Conservation (phyloP, 1,139 yeast genomes). For the Candida sanyaensis region DNA sequence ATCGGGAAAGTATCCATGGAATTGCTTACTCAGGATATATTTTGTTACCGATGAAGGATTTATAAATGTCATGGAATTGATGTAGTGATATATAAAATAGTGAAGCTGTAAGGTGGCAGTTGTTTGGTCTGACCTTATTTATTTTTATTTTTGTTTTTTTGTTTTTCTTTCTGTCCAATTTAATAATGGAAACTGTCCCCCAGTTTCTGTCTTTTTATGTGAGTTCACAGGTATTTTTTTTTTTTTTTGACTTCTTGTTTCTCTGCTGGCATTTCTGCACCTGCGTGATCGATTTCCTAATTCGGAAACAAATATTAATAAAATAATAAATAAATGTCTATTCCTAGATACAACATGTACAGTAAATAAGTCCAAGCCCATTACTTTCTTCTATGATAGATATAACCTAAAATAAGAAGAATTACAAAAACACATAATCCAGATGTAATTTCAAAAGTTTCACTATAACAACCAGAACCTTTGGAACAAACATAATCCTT, state of each 20-base stretch:
- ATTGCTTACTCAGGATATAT: slow-evolving; percentile 10
- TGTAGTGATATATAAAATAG: too few species aligned
- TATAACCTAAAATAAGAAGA: slow-evolving; percentile 24
- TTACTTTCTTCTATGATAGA: slow-evolving; percentile 15
- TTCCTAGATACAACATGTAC: not conserved
- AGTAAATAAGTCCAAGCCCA: not conserved
- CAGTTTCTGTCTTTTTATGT: too few species aligned
- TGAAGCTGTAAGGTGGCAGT: not conserved
- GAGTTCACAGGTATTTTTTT: not conserved
- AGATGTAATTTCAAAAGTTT: slow-evolving; percentile 38
- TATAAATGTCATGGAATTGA: slow-evolving; percentile 8
- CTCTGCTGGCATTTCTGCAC: too few species aligned
- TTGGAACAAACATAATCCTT: slow-evolving; percentile 31
- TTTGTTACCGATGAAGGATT: slow-evolving; percentile 9
- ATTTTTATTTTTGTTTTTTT: not conserved
- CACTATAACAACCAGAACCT: slow-evolving; percentile 41
- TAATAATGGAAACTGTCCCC: too few species aligned
- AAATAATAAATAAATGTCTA: too few species aligned
- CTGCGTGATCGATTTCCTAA: too few species aligned
- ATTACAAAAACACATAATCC: slow-evolving; percentile 27
- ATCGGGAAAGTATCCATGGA: slow-evolving; percentile 25
- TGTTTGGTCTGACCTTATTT: not conserved
- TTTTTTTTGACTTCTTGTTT: not conserved
- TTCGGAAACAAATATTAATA: too few species aligned
- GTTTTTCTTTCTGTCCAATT: not conserved